Base-by-base conservation (phyloP, 2,329 filamentous ascomycete species). In the Hawksworthiomyces lignivorus region DNA sequence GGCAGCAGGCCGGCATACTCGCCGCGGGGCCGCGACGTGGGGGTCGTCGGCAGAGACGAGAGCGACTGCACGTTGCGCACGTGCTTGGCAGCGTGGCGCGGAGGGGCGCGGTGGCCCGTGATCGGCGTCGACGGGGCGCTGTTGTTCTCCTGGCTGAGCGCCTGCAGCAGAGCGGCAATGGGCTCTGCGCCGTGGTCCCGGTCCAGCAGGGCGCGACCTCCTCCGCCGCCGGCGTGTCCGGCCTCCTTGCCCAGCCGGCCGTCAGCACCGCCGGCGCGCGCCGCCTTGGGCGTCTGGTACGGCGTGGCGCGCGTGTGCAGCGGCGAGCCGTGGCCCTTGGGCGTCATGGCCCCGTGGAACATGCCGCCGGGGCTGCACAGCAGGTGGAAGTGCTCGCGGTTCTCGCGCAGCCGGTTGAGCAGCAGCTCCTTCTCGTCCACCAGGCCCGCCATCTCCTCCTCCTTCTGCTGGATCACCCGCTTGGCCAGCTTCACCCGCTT, bases 321-420 rank as follows among this genome's bases (percentile, higher is more conserved):
- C 4, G 72, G 69, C 6, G 68, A 65, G 18, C 65, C 57, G 12
- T 57, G 54, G 22, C 58, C 51, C 54, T 73, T 60, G 50, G 81
- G 79, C 3, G 77, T 80, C 45, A 81, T 63, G 44, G 78, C 70
- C 44, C 75, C 67, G 46, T 84, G 75, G 43, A 80, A 80, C 26
- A 77, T 75, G 38, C 77, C 80, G 12, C 84, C 82, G 2, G 86
- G 84, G 52, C 85, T 83, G 54, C 84, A 82, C 36, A 94, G 75
- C 56, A 75, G 74, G 45, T 86, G 84, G 53, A 94, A 80, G 56
- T 94, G 88, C 56, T 94, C 85, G 48, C 90, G 73, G 56, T 95
- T 95, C 59, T 94, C 87, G 31, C 84, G 79, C 49, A 97, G 94
- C 17, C 90, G 82, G 48, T 81, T 85, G 45, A 89, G 77, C 38